These are phyloP conservation scores for Rhizopogon vinicolor DNA, from an alignment of 768 basidiomycete species.

Conservation along the genomic window DNA sequence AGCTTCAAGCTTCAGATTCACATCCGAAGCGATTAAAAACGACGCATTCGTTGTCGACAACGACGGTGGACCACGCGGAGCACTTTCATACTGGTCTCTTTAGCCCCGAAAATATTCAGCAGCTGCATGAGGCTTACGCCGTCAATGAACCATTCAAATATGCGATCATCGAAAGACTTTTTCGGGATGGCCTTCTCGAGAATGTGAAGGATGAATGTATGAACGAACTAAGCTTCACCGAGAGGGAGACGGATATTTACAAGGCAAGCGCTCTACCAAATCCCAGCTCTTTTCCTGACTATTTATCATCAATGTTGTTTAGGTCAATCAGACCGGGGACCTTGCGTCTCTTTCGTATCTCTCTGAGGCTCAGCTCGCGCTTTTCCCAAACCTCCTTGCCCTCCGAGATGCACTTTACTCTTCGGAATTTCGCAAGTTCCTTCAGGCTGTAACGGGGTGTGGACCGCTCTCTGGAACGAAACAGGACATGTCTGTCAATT, in stretches of 20 bases:
- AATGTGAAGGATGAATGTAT: conserved; percentile 84
- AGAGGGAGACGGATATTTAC: conserved; percentile 99
- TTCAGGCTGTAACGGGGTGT: conserved; percentile 86
- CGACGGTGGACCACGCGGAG: conserved; percentile 12
- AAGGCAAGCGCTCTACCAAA: conserved; percentile 45
- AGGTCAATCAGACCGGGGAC: conserved; percentile 98
- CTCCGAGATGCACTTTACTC: conserved; percentile 94
- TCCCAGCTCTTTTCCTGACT: conserved; percentile 2
- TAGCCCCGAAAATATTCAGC: conserved; percentile 48
- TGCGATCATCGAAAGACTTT: conserved; percentile 73
- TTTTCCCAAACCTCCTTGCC: conserved; percentile 73
- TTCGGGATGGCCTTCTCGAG: conserved; percentile 77
- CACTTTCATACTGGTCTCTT: conserved; percentile 44
- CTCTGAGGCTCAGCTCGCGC: conserved; percentile 66
- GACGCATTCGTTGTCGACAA: conserved; percentile 23
- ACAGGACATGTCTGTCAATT: conserved; percentile 94
- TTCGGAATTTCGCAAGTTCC: conserved; percentile 69
- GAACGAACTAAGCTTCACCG: conserved; percentile 72
- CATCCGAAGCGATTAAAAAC: conserved; percentile 34
- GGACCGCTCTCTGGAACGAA: conserved; percentile 87
- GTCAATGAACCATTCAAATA: conserved; percentile 75
- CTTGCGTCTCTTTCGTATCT: conserved; percentile 91
- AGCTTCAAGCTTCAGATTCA: conserved; percentile 12
- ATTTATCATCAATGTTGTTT: conserved; percentile 2
- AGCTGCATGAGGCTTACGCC: conserved; percentile 52